Evolutionary conservation across 2,329 filamentous ascomycete species (phyloP).

Genomic region (Rhynchosporium graminicola): DNA sequence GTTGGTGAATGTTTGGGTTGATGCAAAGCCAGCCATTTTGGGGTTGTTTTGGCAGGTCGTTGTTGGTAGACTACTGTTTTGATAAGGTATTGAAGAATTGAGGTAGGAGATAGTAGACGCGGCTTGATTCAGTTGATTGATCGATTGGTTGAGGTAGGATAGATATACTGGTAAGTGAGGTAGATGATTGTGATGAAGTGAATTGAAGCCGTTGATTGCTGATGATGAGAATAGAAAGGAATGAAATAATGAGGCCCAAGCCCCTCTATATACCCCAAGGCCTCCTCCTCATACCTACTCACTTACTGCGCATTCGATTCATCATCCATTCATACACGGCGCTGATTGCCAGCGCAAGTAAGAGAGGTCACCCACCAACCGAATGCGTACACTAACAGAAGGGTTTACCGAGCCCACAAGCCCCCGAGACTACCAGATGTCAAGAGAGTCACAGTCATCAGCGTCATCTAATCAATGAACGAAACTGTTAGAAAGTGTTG

Average conservation of each 20-base stretch:
- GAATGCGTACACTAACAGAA: slow-evolving; percentile 10
- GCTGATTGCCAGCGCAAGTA: neutral
- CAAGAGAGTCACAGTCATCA: slow-evolving; percentile 16
- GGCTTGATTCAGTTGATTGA: neutral
- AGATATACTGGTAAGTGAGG: slow-evolving; percentile 6
- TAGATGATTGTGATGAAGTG: slow-evolving; percentile 6
- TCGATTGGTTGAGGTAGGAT: too few relatives aligned
- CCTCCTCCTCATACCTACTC: neutral
- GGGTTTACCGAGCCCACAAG: slow-evolving; percentile 1
- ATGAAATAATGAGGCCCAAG: slow-evolving; percentile 15
- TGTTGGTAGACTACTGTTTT: neutral
- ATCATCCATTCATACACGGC: slow-evolving; percentile 1
- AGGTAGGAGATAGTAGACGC: slow-evolving; percentile 1
- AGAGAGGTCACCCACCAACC: slow-evolving; percentile 4
- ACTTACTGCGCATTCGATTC: neutral
- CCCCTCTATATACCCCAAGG: slow-evolving; percentile 12
- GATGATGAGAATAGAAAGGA: slow-evolving; percentile 14
- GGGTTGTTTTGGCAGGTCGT: slow-evolving; percentile 16
- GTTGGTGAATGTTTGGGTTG: slow-evolving; percentile 15
- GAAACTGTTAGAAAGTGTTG: neutral
- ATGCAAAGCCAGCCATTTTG: slow-evolving; percentile 31
- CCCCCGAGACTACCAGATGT: neutral
- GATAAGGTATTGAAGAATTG: neutral
- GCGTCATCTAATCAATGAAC: slow-evolving; percentile 7
- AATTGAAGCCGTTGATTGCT: slow-evolving; percentile 13